Conservation (phyloP, 2,329 filamentous ascomycete genomes). For the Epichloe bromicola region DNA sequence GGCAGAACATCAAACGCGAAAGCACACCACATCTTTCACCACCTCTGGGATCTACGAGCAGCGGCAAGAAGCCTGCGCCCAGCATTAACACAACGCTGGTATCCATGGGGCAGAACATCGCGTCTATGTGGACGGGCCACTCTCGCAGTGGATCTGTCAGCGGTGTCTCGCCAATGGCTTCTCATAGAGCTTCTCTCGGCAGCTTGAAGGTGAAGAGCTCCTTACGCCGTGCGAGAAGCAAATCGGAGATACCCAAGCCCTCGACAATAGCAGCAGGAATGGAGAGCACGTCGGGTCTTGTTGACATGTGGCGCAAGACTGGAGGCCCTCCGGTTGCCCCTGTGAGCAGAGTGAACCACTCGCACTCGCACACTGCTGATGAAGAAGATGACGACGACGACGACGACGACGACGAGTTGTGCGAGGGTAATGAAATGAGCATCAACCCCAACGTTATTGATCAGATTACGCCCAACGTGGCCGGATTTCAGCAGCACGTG, state of each 20-base stretch:
- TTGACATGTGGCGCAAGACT: conserved; percentile 37
- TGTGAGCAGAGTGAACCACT: conserved; percentile 23
- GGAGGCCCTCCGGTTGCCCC: conserved; percentile 42
- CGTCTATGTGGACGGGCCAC: conserved; percentile 43
- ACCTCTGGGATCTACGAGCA: conserved; percentile 37
- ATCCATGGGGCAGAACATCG: conserved; percentile 40
- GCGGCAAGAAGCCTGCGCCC: conserved; percentile 37
- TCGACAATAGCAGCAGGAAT: conserved; percentile 14
- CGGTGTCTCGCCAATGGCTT: conserved; percentile 33
- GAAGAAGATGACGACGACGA: not conserved
- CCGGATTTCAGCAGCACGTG: conserved; percentile 67
- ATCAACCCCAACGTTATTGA: conserved; percentile 52
- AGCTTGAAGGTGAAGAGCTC: conserved; percentile 32
- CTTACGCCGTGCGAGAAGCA: conserved; percentile 43
- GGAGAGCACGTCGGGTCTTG: conserved; percentile 31
- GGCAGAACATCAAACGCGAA: conserved; percentile 29
- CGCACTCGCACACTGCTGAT: conserved; percentile 1
- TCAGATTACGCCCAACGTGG: conserved; percentile 55
- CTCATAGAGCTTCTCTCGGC: conserved; percentile 35
- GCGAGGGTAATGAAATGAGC: conserved; percentile 47
- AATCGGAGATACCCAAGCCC: conserved; percentile 35
- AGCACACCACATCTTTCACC: conserved; percentile 33
- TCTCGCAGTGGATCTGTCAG: conserved; percentile 48
- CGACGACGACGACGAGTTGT: conserved; percentile 41
- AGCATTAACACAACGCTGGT: conserved; percentile 47